Base-by-base conservation (phyloP, 2,329 filamentous ascomycete species). In the Sarocladium oryzae region DNA sequence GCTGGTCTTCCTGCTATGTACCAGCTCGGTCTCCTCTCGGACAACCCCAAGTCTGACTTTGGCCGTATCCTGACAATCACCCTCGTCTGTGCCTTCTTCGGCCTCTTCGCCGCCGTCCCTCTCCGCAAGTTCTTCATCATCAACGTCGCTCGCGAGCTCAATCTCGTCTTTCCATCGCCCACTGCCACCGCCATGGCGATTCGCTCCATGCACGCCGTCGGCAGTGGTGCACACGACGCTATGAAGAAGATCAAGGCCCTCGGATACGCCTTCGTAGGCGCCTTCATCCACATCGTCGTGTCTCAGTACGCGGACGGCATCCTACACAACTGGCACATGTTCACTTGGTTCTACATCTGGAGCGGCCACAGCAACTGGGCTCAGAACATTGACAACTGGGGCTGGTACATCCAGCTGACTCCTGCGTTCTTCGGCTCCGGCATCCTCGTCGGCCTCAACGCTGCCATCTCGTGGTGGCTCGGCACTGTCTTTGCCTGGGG, bases 91-190 rank as follows among this genome's bases (percentile, higher is more conserved):
- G 79, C 77, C 9, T 82, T 83, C 66, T 84, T 84, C 62, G 82
- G 82, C 3, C 73, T 84, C 54, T 81, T 82, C 63, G 81, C 83
- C 56, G 77, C 77, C 46, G 81, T 79, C 0, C 80, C 81, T 7
- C 72, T 84, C 18, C 78, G 82, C 53, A 84, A 83, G 60, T 85
- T 86, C 69, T 86, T 85, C 69, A 77, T 86, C 63, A 78, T 85
- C 62, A 79, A 83, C 53, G 78, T 84, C 11, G 79, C 79, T 2
- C 71, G 79, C 9, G 79, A 84, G 64, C 66, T 83, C 28, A 75
- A 73, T 52, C 70, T 84, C 40, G 72, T 83, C 52, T 84, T 83
- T 64, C 80, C 80, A 2, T 77, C 78, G 0, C 64, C 79, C 0
- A 79, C 79, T 23, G 81, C 81, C 2, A 81, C 79, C 1, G 80